A percentile compares a stretch with the other conserved stretches of the same genome.
Conservation (phyloP, 805 yeast genomes). For the Hanseniaspora pseudoguilliermondii region DNA sequence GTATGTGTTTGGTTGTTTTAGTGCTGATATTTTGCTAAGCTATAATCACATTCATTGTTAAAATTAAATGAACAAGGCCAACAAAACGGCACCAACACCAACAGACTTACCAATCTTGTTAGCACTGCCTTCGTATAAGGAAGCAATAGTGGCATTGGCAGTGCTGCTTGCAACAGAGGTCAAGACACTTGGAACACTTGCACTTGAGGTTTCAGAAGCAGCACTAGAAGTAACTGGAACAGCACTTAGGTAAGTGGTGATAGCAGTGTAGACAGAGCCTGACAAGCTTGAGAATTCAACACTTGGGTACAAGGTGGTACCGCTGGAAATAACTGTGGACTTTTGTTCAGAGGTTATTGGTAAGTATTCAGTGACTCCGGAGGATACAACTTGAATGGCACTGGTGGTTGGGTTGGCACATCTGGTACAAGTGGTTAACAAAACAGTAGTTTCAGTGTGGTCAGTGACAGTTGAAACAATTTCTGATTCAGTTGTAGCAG, state of each 20-base stretch:
- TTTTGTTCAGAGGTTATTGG: constrained; percentile 6
- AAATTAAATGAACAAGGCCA: background rate
- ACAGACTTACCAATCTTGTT: constrained; percentile 1
- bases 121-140: constrained; percentile 13
- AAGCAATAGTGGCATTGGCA: background rate
- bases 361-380: constrained; percentile 8
- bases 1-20: background rate
- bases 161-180: background rate
- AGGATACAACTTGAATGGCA: constrained; percentile 4
- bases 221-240: background rate
- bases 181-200: background rate
- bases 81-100: constrained; percentile 1
- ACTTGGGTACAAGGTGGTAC: constrained; percentile 13
- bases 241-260: constrained; percentile 15
- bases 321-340: constrained; percentile 9
- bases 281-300: constrained; percentile 13
- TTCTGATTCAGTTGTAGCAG: constrained; percentile 8
- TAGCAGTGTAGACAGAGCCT: constrained; percentile 13
- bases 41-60: no score
- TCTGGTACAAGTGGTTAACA: constrained; percentile 10
- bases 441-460: constrained; percentile 2
- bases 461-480: constrained; percentile 5
- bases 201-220: background rate
- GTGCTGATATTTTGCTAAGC: no score
- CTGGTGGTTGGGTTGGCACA: constrained; percentile 6